Base-by-base conservation (phyloP, 495 filamentous ascomycete species). In the Recurvomyces mirabilis region DNA sequence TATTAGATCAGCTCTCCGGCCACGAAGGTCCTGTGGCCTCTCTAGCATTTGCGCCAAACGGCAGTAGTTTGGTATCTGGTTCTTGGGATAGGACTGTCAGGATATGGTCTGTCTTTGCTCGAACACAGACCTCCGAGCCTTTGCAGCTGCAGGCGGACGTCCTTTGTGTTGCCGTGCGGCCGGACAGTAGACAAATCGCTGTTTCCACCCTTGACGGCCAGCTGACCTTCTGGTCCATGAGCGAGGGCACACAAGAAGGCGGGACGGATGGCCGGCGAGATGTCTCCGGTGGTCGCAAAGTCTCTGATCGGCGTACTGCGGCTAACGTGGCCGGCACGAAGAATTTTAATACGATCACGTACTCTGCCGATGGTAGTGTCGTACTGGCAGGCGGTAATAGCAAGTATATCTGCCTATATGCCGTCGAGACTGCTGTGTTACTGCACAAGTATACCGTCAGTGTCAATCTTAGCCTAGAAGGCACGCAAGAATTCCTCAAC, bases 321-420 rank as follows among this genome's bases (percentile, higher is more conserved):
- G 91, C 91, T 4, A 95, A 93, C 54, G 78, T 79, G 17, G 75
- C 83, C 1, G 86, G 86, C 23, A 94, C 82, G 30, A 98, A 96
- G 59, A 79, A 71, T 46, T 98, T 94, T 67, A 83, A 72, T 56
- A 82, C 80, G 40, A 78, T 98, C 49, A 75, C 76, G 30, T 98
- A 95, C 65, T 91, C 83, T 53, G 78, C 85, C 1, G 91, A 98
- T 55, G 93, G 91, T 30, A 80, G 75, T 42, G 95, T 88, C 60
- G 70, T 96, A 18, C 68, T 98, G 30, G 89, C 87, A 0, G 87
- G 73, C 37, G 91, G 91, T 5, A 94, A 87, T 63, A 94, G 85
- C 75, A 98, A 95, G 65, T 94, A 86, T 57, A 93, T 98, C 22
- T 96, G 93, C 57, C 67, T 98, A 41, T 98, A 98, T 61, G 87